Percentiles rank a stretch among this genome's conserved stretches.
Conservation (phyloP, 495 filamentous ascomycete species). For the Lepidopterella palustris region DNA sequence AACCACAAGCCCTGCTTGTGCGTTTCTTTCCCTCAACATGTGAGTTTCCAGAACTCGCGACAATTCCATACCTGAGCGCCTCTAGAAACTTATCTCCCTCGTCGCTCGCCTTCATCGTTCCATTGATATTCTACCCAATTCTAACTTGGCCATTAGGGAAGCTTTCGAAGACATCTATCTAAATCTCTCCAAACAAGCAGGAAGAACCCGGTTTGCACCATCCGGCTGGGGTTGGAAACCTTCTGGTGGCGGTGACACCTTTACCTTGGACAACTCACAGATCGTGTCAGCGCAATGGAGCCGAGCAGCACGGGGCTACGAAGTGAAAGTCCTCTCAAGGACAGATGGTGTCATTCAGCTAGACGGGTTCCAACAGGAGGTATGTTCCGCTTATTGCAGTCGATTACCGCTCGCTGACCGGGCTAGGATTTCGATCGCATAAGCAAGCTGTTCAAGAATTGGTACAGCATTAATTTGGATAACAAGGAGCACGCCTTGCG, state of each 20-base stretch:
- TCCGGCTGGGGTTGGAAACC: constrained; percentile 93
- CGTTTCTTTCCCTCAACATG: neutral
- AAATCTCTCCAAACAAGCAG: constrained; percentile 81
- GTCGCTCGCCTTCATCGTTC: too few species aligned
- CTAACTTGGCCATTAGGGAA: constrained; percentile 50
- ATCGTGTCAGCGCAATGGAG: constrained; percentile 90
- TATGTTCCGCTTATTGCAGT: constrained; percentile 34
- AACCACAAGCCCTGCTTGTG: neutral
- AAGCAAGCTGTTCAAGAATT: constrained; percentile 85
- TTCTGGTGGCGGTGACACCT: constrained; percentile 76
- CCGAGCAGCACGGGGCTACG: constrained; percentile 82
- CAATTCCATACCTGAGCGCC: neutral
- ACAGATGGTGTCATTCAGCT: constrained; percentile 83
- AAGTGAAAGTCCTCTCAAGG: constrained; percentile 81
- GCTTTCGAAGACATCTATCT: constrained; percentile 94
- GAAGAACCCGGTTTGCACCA: constrained; percentile 90
- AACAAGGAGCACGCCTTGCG: constrained; percentile 88
- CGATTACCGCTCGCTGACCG: neutral
- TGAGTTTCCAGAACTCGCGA: neutral
- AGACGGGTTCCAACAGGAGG: constrained; percentile 91
- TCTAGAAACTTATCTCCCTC: neutral
- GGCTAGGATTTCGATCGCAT: constrained; percentile 79
- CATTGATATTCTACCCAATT: neutral
- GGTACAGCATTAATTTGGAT: constrained; percentile 90
- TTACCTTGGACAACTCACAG: constrained; percentile 78